Evolutionary conservation across 768 basidiomycete species (phyloP), one percentile per base, ranked within the genome.

Genomic region (Lactarius pseudohatsudake): DNA sequence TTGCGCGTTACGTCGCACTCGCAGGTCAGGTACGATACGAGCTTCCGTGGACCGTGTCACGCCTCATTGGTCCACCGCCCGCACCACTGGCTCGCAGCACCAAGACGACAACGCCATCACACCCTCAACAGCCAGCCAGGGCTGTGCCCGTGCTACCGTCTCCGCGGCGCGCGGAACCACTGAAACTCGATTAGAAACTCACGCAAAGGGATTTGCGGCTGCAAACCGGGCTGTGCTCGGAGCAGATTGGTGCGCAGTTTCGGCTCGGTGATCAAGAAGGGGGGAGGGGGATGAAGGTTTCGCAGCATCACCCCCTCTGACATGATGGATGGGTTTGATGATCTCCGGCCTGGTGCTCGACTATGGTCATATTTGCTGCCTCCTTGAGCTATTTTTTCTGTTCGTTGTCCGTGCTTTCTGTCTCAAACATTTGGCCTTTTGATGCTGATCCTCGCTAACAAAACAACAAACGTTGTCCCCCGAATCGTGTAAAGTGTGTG

Each of bases 31-130:
- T 92, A 45, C 87, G 87, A 40, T 90, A 86, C 71, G 88, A 92
- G 71, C 75, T 96, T 41, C 94, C 95, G 7, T 94, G 89, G 81
- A 84, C 90, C 10, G 81, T 96, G 40, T 86, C 88, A 40, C 84
- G 92, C 57, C 80, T 94, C 30, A 81, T 96, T 57, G 95, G 93
- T 4, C 72, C 85, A 36, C 95, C 95, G 15, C 95, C 95, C 0
- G 65, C 82, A 9, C 78, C 79, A 22, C 76, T 92, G 65, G 81
- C 63, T 16, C 66, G 61, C 9, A 59, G 47, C 43, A 59, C 56
- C 41, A 40, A 41, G 50, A 36, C 53, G 11, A 55, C 50, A 50
- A 28, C 54, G 10, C 40, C 66, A 32, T 10, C 56, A 18, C 40
- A 61, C 1, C n/a, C 60, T 53, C 61, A 65, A 9, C 60, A 67